These are phyloP conservation scores for Neckera pumila DNA, from an alignment of 225 moss, liverwort and hornwort species.

Conservation along the genomic window DNA sequence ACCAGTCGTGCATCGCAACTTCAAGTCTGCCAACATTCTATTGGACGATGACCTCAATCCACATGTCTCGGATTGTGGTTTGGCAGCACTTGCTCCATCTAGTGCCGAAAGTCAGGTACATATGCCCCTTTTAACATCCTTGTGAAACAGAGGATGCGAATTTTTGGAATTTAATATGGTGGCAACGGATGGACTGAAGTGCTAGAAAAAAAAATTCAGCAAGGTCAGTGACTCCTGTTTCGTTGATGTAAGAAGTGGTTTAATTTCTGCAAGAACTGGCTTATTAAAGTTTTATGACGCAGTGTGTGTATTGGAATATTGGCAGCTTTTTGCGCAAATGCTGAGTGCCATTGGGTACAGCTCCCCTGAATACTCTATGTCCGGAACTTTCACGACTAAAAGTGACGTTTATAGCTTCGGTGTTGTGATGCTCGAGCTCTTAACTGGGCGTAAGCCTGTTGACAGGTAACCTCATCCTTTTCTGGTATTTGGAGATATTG, in stretches of 20 bases:
- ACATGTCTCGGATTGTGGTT: conserved; percentile 54
- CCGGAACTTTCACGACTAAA: conserved; percentile 26
- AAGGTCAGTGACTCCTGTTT: neutral
- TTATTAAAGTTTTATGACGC: neutral
- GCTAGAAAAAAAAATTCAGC: neutral
- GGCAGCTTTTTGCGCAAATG: conserved; percentile 56
- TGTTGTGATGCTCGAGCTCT: conserved; percentile 49
- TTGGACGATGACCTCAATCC: conserved; percentile 55
- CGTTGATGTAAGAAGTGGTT: neutral
- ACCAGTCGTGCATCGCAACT: conserved; percentile 62
- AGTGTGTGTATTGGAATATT: neutral
- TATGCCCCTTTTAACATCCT: neutral
- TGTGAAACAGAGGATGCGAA: neutral
- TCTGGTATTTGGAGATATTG: neutral
- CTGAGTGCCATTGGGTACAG: conserved; percentile 49
- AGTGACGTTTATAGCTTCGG: conserved; percentile 65
- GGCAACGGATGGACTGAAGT: neutral
- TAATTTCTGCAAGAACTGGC: neutral
- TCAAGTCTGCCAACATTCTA: conserved; percentile 65
- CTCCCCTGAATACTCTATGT: conserved; percentile 39
- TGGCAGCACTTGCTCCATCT: conserved; percentile 51
- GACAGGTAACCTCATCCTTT: conserved; percentile 21
- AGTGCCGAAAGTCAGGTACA: conserved; percentile 56
- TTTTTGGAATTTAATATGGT: neutral
- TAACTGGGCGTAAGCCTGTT: conserved; percentile 47